Conservation (phyloP, 192 early-diverging fungal genomes). For the Pilobolus umbonatus region DNA sequence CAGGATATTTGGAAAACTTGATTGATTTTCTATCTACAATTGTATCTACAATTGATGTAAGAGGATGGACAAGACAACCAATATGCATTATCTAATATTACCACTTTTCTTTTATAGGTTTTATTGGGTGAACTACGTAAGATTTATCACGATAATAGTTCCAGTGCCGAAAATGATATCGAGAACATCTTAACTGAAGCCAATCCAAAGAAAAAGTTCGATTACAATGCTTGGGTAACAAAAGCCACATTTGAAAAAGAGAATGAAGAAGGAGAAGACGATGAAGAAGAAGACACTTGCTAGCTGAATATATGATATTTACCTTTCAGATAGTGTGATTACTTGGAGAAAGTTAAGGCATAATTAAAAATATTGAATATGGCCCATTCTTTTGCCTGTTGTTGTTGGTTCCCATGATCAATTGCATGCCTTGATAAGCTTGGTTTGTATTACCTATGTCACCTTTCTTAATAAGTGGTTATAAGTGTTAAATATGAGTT, state of each 20-base stretch:
- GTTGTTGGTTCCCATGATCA: too few species aligned
- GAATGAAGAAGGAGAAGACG: slow-evolving; percentile 3
- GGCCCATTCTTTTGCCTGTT: too few species aligned
- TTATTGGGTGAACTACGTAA: slow-evolving; percentile 3
- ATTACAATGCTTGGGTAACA: slow-evolving; percentile 18
- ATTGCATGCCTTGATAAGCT: too few species aligned
- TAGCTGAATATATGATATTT: too few species aligned
- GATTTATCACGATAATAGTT: slow-evolving; percentile 11
- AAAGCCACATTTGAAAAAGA: slow-evolving; percentile 14
- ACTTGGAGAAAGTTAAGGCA: too few species aligned
- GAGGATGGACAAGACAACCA: slow-evolving; percentile 9
- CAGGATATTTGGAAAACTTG: slow-evolving; percentile 10
- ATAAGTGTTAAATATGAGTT: too few species aligned
- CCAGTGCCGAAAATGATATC: slow-evolving; percentile 4
- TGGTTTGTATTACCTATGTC: too few species aligned
- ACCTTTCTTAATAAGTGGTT: too few species aligned
- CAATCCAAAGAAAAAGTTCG: slow-evolving; percentile 9
- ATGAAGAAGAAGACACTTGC: too few species aligned
- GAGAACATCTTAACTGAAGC: slow-evolving; percentile 1
- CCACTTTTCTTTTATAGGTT: background rate
- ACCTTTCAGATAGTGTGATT: too few species aligned
- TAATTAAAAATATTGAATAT: too few species aligned
- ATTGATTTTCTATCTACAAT: slow-evolving; percentile 6
- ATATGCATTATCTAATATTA: slow-evolving; percentile 5
- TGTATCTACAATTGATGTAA: slow-evolving; percentile 12